phyloP scores from a whole-genome alignment of 73 alveolate genomes.

The Loxodes magnus region DNA sequence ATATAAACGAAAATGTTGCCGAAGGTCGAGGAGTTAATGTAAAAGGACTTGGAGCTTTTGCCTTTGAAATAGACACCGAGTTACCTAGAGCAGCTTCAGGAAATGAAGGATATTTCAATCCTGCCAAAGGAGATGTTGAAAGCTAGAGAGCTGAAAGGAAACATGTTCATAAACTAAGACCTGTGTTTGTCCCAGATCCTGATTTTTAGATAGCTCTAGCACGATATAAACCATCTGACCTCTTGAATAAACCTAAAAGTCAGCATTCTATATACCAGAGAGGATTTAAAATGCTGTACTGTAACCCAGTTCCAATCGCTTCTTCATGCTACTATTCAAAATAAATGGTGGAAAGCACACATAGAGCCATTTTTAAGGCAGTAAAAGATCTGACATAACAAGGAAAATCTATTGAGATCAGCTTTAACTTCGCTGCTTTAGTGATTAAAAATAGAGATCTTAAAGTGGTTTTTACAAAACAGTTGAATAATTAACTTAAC shows the following conservation, averaged over 20 bases:
- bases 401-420: constrained; percentile 36
- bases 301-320: constrained; percentile 77
- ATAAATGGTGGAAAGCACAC: constrained; percentile 57
- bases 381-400: constrained; percentile 37
- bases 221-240: constrained; percentile 57
- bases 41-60: constrained; percentile 66
- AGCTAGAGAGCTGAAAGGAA: constrained; percentile 57
- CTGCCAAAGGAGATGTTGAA: too few relatives aligned
- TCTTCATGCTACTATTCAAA: constrained; percentile 57
- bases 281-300: constrained; percentile 69
- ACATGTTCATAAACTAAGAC: constrained; percentile 50
- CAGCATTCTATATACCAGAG: constrained; percentile 62
- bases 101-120: constrained; percentile 20
- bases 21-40: constrained; percentile 58
- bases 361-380: constrained; percentile 59
- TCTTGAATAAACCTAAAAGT: constrained; percentile 45
- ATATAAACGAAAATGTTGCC: constrained; percentile 53
- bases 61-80: constrained; percentile 59
- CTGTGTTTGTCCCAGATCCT: constrained; percentile 56
- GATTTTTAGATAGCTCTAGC: constrained; percentile 39
- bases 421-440: constrained; percentile 54
- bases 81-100: constrained; percentile 60
- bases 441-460: constrained; percentile 33
- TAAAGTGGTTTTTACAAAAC: constrained; percentile 40
- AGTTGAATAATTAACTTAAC: constrained; percentile 23